Base-by-base conservation (phyloP, 345 rosid genomes). In the Pistacia atlantica region DNA sequence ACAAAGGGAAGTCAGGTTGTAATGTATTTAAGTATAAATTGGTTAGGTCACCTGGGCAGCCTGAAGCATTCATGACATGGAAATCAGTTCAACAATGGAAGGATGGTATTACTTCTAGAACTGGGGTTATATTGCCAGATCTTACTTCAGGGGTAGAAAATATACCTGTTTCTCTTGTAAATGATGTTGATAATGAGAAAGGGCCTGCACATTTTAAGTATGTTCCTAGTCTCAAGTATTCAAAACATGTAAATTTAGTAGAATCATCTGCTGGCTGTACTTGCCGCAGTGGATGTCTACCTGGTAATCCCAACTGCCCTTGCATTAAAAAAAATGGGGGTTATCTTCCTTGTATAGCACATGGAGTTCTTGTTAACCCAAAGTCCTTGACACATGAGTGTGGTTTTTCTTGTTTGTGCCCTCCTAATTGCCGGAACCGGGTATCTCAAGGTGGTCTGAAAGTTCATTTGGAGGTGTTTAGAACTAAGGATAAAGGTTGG, bases 401-500 rank as follows among this genome's bases (percentile, higher is more conserved):
- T 79, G 93, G 97, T 71, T 85, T 91, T 16, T 70, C 95, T 2
- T 96, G 99, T 82, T 86, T 80, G 4, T 96, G 98, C 85, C 14
- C 68, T 63, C 82, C 87, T 11, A 81, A 85, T 71, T 96, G 99
- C 88, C 84, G 84, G 78, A 92, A 86, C 86, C 86, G 85, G 60
- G 89, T 83, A 68, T 87, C 97, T 68, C 97, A 93, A 72, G 78
- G 71, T 73, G 97, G 99, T 55, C 20, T 88, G 14, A 96, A 86
- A 79, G 78, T 86, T 76, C 89, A 65, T 63, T 75, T 68, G 72
- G 72, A 68, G 16, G 72, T 68, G 45, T 93, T 96, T 69, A 96
- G 82, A 84, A 93, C 99, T 12, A 85, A 71, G 52, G 81, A 89
- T 74, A 89, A 84, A 80, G 99, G 98, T 77, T 96, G 98, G 99